Evolutionary conservation across 2,329 filamentous ascomycete genomes (phyloP), one percentile per base, ranked within the genome.

Genomic region (Trichoderma gracile): DNA sequence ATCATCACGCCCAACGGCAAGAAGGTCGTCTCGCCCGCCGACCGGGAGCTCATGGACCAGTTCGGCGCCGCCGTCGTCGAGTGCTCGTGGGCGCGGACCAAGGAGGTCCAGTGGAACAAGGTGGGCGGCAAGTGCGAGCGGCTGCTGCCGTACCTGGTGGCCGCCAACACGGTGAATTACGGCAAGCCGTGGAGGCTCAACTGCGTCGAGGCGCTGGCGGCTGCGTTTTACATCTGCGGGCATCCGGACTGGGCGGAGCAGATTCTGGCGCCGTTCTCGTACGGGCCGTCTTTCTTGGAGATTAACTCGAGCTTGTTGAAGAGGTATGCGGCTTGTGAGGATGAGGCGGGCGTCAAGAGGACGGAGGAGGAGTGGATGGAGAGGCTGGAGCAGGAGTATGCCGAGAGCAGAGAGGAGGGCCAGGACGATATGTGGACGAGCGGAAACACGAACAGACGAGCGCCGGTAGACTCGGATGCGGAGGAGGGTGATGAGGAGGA

Each of bases 131-230:
- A 93, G 77, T 96, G 93, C 77, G 93, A 97, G 80, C 83, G 95
- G 61, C 77, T 97, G 68, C 80, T 99, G 64, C 95, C 95, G 0
- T 99, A 99, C 76, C 87, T 99, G 8, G 93, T 99, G 56, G 95
- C 95, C 6, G 95, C 95, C 54, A 99, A 99, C 76, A 90, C 91
- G 1, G 95, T 97, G 73, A 99, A 99, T 79, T 99, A 99, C 78
- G 95, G 95, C 66, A 91, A 92, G 73, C 95, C 95, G 5, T 97
- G 93, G 91, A 84, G 93, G 62, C 77, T 99, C 67, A 99, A 99
- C 77, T 99, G 95, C 72, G 95, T 93, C 33, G 95, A 99, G 80
- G 95, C 95, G 4, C 81, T 99, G 53, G 95, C 93, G 0, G 94
- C 95, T 3, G 92, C 91, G 23, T 99, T 96, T 73, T 91, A 86